Conservation (phyloP, 148 eudicot species). For the Chenopodium quinoa region DNA sequence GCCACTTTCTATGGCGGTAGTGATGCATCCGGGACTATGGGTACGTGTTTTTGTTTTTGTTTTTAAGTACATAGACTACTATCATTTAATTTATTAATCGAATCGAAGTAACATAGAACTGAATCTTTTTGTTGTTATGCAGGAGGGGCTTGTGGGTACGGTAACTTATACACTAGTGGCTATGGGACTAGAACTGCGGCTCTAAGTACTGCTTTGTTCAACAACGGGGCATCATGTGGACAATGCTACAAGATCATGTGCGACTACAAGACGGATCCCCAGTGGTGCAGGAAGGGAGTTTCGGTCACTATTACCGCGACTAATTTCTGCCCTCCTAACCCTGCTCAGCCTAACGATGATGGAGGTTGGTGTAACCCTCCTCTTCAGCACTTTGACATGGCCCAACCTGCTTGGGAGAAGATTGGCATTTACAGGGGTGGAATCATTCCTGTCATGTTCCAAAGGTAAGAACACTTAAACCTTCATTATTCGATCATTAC, state of each 20-base stretch:
- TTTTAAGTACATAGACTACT: not conserved
- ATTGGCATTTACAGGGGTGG: conserved; percentile 84
- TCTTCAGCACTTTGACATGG: conserved; percentile 84
- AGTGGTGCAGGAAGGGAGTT: conserved; percentile 64
- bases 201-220: conserved; percentile 83
- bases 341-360: conserved; percentile 48
- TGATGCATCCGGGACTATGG: conserved; percentile 87
- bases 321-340: conserved; percentile 91
- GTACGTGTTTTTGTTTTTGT: conserved; percentile 27
- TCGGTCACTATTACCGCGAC: conserved; percentile 80
- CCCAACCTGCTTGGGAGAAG: conserved; percentile 96
- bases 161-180: conserved; percentile 61
- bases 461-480: conserved; percentile 45
- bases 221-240: conserved; percentile 76
- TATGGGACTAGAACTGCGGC: conserved; percentile 85
- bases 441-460: conserved; percentile 71
- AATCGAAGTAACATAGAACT: conserved; percentile 19
- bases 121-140: not conserved
- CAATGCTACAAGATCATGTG: conserved; percentile 81
- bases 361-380: conserved; percentile 46
- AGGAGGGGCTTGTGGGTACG: conserved; percentile 99
- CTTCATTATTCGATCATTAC: too few species aligned
- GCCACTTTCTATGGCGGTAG: conserved; percentile 83
- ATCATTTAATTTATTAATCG: not conserved
- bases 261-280: conserved; percentile 43